Conservation (phyloP, 768 basidiomycete genomes). For the Dioszegia aurantiaca region DNA sequence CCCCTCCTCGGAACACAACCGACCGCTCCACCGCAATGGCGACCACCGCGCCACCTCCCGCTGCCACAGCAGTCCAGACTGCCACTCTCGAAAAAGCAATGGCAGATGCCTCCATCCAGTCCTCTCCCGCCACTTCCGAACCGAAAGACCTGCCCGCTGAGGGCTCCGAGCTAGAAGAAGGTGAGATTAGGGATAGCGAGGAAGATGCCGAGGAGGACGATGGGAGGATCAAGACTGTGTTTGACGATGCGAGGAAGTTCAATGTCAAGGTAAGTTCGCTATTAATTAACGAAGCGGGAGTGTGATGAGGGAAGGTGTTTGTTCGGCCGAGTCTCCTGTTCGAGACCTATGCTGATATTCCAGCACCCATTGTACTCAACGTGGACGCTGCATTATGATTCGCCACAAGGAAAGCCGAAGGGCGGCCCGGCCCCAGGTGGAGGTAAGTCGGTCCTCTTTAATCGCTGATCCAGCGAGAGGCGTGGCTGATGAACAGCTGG, state of each 20-base stretch:
- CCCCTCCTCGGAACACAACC: background rate
- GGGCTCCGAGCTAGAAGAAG: slow-evolving; percentile 60
- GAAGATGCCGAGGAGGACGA: slow-evolving; percentile 56
- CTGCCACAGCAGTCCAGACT: slow-evolving; percentile 22
- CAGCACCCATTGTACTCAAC: slow-evolving; percentile 90
- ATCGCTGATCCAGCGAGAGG: no score
- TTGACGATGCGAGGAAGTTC: slow-evolving; percentile 86
- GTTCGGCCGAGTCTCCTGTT: no score
- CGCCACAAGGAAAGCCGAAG: slow-evolving; percentile 73
- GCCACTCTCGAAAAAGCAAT: slow-evolving; percentile 27
- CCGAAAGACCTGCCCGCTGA: background rate
- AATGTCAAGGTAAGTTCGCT: slow-evolving; percentile 79
- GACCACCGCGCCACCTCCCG: slow-evolving; percentile 25
- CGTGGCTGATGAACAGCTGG: slow-evolving; percentile 52
- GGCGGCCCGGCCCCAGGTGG: slow-evolving; percentile 62
- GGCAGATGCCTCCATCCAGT: slow-evolving; percentile 31
- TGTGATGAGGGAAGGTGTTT: no score
- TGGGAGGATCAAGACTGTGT: slow-evolving; percentile 76
- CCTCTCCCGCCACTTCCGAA: slow-evolving; percentile 19
- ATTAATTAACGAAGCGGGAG: no score
- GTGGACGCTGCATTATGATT: slow-evolving; percentile 99
- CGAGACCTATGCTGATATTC: slow-evolving; percentile 10
- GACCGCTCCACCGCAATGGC: slow-evolving; percentile 11
- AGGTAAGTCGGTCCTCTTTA: slow-evolving; percentile 32
- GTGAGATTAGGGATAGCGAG: slow-evolving; percentile 73